Conservation (phyloP, 257 asterid genomes). For the Oldenlandia corymbosa region DNA sequence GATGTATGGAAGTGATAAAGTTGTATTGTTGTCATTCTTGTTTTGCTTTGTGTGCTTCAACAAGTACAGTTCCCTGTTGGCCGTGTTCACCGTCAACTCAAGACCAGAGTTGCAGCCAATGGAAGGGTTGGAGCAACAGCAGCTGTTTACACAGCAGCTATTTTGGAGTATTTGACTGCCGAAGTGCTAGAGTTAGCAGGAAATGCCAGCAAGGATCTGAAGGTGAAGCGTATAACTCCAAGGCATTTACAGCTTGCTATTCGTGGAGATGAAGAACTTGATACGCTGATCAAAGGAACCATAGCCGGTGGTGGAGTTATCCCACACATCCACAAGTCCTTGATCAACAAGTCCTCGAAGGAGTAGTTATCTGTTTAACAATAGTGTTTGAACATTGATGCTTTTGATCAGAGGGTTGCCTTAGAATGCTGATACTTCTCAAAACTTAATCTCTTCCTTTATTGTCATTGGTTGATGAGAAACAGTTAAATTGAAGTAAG, state of each 20-base stretch:
- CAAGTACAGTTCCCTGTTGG: slow-evolving; percentile 29
- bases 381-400: slow-evolving; percentile 1
- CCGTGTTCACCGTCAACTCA: slow-evolving; percentile 31
- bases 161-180: slow-evolving; percentile 31
- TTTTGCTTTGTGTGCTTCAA: background rate
- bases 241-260: slow-evolving; percentile 36
- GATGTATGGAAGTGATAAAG: too few relatives aligned
- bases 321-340: slow-evolving; percentile 32
- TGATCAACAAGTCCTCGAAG: slow-evolving; percentile 31
- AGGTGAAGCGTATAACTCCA: slow-evolving; percentile 36
- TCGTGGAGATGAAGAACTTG: slow-evolving; percentile 36
- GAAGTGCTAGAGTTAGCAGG: slow-evolving; percentile 36
- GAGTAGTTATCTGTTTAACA: slow-evolving; percentile 14
- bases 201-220: slow-evolving; percentile 35
- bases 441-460: slow-evolving; percentile 3
- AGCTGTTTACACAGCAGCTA: slow-evolving; percentile 32
- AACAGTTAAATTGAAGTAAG: background rate
- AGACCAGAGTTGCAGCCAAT: slow-evolving; percentile 26
- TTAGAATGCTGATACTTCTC: slow-evolving; percentile 1
- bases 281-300: slow-evolving; percentile 34
- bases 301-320: slow-evolving; percentile 37
- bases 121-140: slow-evolving; percentile 36
- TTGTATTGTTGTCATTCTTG: too few relatives aligned
- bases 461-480: background rate
- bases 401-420: slow-evolving; percentile 5